Evolutionary conservation across 2,329 filamentous ascomycete species (phyloP).

Genomic region (Aurifilum marmelostoma): DNA sequence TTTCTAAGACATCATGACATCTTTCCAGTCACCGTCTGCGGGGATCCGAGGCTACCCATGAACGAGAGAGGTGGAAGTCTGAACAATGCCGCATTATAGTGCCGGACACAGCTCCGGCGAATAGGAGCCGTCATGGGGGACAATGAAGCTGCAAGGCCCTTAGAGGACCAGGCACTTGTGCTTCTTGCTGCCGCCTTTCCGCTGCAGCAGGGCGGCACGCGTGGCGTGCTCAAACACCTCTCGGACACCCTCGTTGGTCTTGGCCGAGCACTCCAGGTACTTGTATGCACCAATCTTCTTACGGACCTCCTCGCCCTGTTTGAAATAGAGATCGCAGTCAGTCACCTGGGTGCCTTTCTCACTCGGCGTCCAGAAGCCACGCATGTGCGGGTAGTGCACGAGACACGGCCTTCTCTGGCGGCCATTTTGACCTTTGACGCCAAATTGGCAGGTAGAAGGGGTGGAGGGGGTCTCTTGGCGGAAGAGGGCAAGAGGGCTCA

Average conservation of each 20-base stretch:
- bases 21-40: slow-evolving; percentile 21
- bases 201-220: slow-evolving; percentile 85
- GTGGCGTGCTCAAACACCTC: slow-evolving; percentile 99
- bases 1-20: slow-evolving; percentile 27
- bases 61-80: slow-evolving; percentile 27
- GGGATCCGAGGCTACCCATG: slow-evolving; percentile 21
- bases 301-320: slow-evolving; percentile 88
- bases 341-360: not conserved
- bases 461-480: not conserved
- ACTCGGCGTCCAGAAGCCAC: slow-evolving; percentile 1
- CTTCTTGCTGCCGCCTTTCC: slow-evolving; percentile 64
- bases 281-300: slow-evolving; percentile 95
- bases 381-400: not conserved
- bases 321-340: slow-evolving; percentile 4
- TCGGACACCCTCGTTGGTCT: slow-evolving; percentile 97
- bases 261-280: slow-evolving; percentile 99
- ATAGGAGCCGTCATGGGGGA: slow-evolving; percentile 33
- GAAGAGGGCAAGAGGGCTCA: not conserved
- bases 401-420: slow-evolving; percentile 23
- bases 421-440: not conserved
- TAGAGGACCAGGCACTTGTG: slow-evolving; percentile 85
- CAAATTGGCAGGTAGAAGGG: not conserved
- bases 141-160: slow-evolving; percentile 41
- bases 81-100: slow-evolving; percentile 27
- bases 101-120: slow-evolving; percentile 28